Base-by-base conservation (phyloP, 73 alveolate genomes). In the Paramecium biaurelia region DNA sequence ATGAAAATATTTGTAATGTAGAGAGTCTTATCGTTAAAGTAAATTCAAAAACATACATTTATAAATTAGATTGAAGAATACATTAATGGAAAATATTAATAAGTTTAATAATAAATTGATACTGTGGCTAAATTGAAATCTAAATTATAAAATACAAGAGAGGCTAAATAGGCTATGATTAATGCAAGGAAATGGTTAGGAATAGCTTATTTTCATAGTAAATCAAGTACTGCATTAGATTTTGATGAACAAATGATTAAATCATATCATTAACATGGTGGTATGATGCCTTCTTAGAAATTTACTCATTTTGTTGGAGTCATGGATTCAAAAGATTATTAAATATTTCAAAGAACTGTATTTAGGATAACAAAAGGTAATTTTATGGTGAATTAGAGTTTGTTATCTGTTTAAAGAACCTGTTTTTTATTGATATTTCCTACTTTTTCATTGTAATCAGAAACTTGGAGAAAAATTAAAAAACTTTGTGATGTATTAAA, bases 231-330 rank as follows among this genome's bases (percentile, higher is more conserved):
- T 18, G 89, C 42, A 6, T 21, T 76, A 8, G 70, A 76, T 26
- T 76, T 76, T 23, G 89, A 76, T 42, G 67, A 38, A 45, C 12
- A 76, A 38, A 38, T 24, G 45, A 45, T 34, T 15, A 70, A 70
- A 34, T 34, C 53, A 7, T 38, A 32, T 34, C 86, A 70, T 30
- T 28, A 21, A 76, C 89, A 76, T 42, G 89, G 89, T 15, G 89
- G 89, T 34, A 76, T 76, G 72, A 42, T 76, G 42, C 89, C 89
- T 18, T 18, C 53, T 76, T 38, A 76, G 43, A 76, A 76, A 41
- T 76, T 76, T 76, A 76, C 72, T 42, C 89, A 96, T 85, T 92
- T 98, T 24, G 98, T 98, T 5, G 99, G 99, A 21, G 93, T 98
- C 11, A 95, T 98, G 56, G 95, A 98, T 34, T 32, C 28, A 10